Evolutionary conservation across 2,329 filamentous ascomycete genomes (phyloP), one percentile per base, ranked within the genome.

Genomic region (Ophiostoma quercus): DNA sequence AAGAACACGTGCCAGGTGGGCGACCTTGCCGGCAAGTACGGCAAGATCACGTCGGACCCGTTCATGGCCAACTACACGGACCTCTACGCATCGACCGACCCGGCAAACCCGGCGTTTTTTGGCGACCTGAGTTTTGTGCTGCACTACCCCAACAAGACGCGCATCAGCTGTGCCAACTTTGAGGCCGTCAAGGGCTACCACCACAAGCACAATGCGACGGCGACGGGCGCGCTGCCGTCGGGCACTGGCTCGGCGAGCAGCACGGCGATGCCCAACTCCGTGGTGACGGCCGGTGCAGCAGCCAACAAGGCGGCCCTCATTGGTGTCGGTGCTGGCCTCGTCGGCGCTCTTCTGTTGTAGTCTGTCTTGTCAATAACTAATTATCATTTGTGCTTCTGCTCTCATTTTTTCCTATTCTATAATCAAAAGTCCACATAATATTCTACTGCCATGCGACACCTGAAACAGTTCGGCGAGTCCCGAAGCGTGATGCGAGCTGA

Each of bases 1-100:
- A 88, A 88, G 8, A 79, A 85, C 72, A 88, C 86, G 11, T 95
- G 91, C 81, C 87, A 94, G 79, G 86, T 91, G 12, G 91, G 92
- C 73, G 91, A 94, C 77, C 82, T 93, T 70, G 85, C 86, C 74
- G 91, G 91, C 76, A 94, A 94, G 81, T 82, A 90, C 75, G 90
- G 90, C 72, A 82, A 83, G 71, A 84, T 91, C 75, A 81, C 78
- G 34, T 77, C 78, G 37, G 82, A 84, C 72, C 80, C 83, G 14
- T 88, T 84, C 76, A 76, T 77, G 37, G 78, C 77, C 69, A 80
- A 78, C 67, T 90, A 86, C 79, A 76, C 78, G 71, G 89, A 91
- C 75, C 77, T 79, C 29, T 91, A 83, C 75, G 79, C 84, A n/a
- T 86, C 87, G 3, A 84, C 87, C 41, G 75, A 79, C 62, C 76